Evolutionary conservation across 176 grass and related monocot species (phyloP).

Genomic region (Oryza meyeriana): DNA sequence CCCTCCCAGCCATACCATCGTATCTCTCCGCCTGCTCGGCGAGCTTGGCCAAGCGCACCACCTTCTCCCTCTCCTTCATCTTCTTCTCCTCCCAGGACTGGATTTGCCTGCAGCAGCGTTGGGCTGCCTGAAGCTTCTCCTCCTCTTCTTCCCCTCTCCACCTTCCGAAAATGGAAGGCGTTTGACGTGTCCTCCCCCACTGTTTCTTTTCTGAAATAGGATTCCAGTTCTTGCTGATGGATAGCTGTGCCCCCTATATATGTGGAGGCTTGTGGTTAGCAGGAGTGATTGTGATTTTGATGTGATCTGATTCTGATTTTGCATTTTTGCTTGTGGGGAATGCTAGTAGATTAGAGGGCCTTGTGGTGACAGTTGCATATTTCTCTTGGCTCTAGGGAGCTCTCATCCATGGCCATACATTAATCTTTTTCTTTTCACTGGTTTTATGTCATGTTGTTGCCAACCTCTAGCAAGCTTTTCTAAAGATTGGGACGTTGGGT

Average conservation of each 20-base stretch:
- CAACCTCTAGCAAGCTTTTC: not conserved
- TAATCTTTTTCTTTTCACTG: not conserved
- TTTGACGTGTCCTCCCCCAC: not conserved
- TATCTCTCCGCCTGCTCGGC: constrained; percentile 66
- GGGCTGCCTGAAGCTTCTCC: not conserved
- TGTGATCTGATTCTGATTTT: constrained; percentile 18
- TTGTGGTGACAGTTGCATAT: constrained; percentile 22
- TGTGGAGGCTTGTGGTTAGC: constrained; percentile 31
- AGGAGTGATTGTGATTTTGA: not conserved
- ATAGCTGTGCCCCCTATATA: not conserved
- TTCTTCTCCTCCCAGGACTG: not conserved
- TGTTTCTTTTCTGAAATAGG: constrained; percentile 7
- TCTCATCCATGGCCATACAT: not conserved
- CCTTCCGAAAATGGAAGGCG: constrained; percentile 33
- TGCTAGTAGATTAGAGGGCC: not conserved
- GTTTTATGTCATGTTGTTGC: not conserved
- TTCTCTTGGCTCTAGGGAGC: constrained; percentile 2
- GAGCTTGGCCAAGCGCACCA: constrained; percentile 55
- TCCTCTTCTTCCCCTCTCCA: not conserved
- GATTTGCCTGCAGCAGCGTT: not conserved
- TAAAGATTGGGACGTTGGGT: not conserved
- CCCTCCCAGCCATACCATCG: constrained; percentile 34
- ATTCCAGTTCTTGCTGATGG: constrained; percentile 18
- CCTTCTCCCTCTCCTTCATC: constrained; percentile 57
- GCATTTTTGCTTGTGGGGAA: constrained; percentile 1